Evolutionary conservation across 306 rosid genomes (phyloP).

Genomic region (Pterocarpus macrocarpus): DNA sequence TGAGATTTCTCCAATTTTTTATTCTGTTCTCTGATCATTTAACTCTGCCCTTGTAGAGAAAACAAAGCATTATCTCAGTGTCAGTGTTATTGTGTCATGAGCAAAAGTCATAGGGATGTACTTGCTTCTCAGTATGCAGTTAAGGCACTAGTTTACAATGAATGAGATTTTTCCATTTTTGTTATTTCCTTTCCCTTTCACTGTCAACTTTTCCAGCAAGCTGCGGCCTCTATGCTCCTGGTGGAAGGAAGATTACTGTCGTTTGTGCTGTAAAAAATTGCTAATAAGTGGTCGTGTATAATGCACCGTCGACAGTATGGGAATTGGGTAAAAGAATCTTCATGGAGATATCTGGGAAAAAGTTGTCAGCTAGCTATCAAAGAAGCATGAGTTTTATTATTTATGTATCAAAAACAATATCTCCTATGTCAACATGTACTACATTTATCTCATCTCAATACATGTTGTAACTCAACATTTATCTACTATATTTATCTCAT

Average conservation of each 20-base stretch:
- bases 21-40: no score
- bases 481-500: no score
- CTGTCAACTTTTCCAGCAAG: slow-evolving; percentile 34
- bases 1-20: background rate
- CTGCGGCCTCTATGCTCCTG: background rate
- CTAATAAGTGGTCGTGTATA: background rate
- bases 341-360: slow-evolving; percentile 44
- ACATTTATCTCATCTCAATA: no score
- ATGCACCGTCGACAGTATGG: background rate
- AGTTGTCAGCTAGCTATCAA: background rate
- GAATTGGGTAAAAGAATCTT: slow-evolving; percentile 42
- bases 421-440: background rate
- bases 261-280: background rate
- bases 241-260: slow-evolving; percentile 13
- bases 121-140: slow-evolving; percentile 14
- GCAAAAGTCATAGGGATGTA: slow-evolving; percentile 11
- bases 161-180: background rate
- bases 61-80: slow-evolving; percentile 1
- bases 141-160: slow-evolving; percentile 15
- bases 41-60: background rate
- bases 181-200: background rate
- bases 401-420: background rate
- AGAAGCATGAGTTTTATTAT: background rate
- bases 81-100: slow-evolving; percentile 26
- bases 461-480: background rate